Conservation (phyloP, 305 asterid species). For the Fraxinus platypoda region DNA sequence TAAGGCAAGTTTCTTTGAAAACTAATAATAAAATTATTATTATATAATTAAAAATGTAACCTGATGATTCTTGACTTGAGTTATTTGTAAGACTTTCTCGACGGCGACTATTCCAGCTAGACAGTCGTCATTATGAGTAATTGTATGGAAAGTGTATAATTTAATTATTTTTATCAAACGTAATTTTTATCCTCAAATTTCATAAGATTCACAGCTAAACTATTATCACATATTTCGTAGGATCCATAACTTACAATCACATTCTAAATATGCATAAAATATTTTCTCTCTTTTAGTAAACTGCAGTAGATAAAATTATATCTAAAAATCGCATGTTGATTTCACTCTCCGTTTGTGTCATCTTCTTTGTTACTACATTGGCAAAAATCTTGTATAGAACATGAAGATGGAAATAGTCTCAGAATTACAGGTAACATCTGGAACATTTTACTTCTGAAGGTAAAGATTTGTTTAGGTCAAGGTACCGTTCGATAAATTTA, state of each 20-base stretch:
- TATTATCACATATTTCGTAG: too few relatives aligned
- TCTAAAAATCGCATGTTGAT: neutral
- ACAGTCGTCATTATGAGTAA: neutral
- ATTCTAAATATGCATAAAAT: neutral
- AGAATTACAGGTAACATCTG: neutral
- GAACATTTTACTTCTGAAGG: neutral
- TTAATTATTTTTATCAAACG: too few relatives aligned
- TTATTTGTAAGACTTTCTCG: neutral
- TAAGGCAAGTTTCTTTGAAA: neutral
- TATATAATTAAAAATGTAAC: neutral
- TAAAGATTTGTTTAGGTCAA: neutral
- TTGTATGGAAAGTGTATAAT: too few relatives aligned
- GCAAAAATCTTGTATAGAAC: neutral
- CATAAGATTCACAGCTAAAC: neutral
- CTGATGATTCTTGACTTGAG: neutral
- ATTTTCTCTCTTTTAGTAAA: neutral
- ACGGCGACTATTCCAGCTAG: neutral
- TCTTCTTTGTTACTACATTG: neutral
- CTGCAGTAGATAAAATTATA: neutral
- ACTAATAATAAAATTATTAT: too few relatives aligned
- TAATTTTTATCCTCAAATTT: neutral
- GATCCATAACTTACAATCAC: neutral
- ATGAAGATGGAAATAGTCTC: neutral
- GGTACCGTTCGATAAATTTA: neutral
- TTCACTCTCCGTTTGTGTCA: neutral